Conservation (phyloP, 2,329 filamentous ascomycete genomes). For the Thielaviopsis euricoi region DNA sequence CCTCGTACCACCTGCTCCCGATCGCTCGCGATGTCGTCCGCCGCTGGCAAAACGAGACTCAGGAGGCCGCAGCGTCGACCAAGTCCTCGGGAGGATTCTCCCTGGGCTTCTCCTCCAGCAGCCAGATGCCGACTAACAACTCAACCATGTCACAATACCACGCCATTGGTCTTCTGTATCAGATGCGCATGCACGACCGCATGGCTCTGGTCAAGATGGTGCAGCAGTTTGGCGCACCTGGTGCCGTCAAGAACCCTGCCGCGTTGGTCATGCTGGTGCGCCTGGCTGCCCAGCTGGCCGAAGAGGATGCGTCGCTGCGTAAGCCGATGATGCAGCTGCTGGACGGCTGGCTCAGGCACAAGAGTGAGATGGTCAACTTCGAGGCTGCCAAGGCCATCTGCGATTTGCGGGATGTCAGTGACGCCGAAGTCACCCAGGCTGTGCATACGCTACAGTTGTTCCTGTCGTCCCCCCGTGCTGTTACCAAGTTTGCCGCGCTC, state of each 20-base stretch:
- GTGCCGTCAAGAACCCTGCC: slow-evolving; percentile 86
- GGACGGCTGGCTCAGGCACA: slow-evolving; percentile 91
- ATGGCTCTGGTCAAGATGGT: slow-evolving; percentile 99
- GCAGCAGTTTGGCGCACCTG: slow-evolving; percentile 88
- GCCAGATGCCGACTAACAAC: slow-evolving; percentile 65
- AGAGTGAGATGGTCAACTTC: slow-evolving; percentile 99
- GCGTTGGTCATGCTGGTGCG: slow-evolving; percentile 86
- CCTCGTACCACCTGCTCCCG: slow-evolving; percentile 92
- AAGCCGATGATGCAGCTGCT: slow-evolving; percentile 96
- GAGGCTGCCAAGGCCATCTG: slow-evolving; percentile 97
- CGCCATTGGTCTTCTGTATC: slow-evolving; percentile 89
- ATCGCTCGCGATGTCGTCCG: slow-evolving; percentile 90
- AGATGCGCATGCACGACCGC: slow-evolving; percentile 92
- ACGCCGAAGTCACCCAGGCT: slow-evolving; percentile 78
- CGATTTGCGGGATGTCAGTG: slow-evolving; percentile 82
- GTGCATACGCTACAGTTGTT: slow-evolving; percentile 94
- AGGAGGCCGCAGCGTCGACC: slow-evolving; percentile 79
- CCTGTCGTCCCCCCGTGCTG: slow-evolving; percentile 83
- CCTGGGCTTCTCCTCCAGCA: slow-evolving; percentile 72
- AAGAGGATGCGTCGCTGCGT: slow-evolving; percentile 75
- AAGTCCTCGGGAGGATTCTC: slow-evolving; percentile 86
- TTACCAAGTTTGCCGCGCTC: slow-evolving; percentile 95
- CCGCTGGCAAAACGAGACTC: slow-evolving; percentile 96
- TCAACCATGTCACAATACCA: slow-evolving; percentile 99
- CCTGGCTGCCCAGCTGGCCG: slow-evolving; percentile 80